Conservation (phyloP, 331 rosid genomes). For the Quercus lobata region DNA sequence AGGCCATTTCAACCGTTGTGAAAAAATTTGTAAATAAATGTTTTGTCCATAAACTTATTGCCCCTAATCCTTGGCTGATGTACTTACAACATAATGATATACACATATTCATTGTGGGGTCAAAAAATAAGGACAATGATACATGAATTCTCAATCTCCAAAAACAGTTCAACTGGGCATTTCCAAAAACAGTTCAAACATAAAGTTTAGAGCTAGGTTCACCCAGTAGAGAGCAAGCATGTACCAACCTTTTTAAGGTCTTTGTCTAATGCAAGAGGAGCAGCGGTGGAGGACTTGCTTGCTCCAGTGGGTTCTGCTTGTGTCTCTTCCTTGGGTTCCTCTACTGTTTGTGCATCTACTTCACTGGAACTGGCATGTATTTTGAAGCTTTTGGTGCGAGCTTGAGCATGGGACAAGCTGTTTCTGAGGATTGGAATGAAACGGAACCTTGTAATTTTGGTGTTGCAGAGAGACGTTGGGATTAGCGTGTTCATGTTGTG, state of each 20-base stretch:
- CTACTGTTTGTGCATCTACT: slow-evolving; percentile 35
- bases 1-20: too few relatives aligned
- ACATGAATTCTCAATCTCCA: too few relatives aligned
- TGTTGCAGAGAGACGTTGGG: slow-evolving; percentile 37
- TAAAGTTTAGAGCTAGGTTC: background rate
- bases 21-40: too few relatives aligned
- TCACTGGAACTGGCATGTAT: slow-evolving; percentile 60
- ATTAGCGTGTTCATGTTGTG: slow-evolving; percentile 48
- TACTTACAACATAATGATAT: background rate
- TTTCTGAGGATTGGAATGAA: slow-evolving; percentile 14
- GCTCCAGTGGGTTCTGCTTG: slow-evolving; percentile 26
- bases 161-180: slow-evolving; percentile 7
- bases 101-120: too few relatives aligned
- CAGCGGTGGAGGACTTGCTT: slow-evolving; percentile 24
- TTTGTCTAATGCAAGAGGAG: slow-evolving; percentile 59
- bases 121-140: too few relatives aligned
- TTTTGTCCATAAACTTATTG: too few relatives aligned
- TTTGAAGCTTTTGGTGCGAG: slow-evolving; percentile 21
- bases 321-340: slow-evolving; percentile 27
- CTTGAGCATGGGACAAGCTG: slow-evolving; percentile 1
- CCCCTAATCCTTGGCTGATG: too few relatives aligned
- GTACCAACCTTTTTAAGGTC: slow-evolving; percentile 77
- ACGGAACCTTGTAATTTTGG: slow-evolving; percentile 25
- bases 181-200: background rate
- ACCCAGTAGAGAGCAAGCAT: background rate